These are phyloP conservation scores for Cynara cardunculus DNA, from an alignment of 129 eudicot genomes.

Conservation along the genomic window DNA sequence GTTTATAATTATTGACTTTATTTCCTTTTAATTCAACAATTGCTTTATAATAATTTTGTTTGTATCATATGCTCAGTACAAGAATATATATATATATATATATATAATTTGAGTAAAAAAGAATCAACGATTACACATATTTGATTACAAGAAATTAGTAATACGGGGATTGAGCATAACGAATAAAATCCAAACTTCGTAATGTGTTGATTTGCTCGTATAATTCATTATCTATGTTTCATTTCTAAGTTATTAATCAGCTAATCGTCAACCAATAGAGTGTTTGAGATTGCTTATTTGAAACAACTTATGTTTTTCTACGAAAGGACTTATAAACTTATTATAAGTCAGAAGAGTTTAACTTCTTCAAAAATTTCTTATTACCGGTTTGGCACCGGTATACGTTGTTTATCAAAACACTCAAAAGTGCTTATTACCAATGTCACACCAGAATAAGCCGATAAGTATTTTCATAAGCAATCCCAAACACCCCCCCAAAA, in stretches of 20 bases:
- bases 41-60: not conserved
- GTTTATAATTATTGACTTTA: slow-evolving; percentile 1
- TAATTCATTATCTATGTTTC: not conserved
- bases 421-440: too few species aligned
- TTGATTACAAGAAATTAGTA: not conserved
- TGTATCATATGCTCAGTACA: not conserved
- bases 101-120: not conserved
- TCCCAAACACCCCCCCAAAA: too few species aligned
- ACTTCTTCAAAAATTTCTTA: too few species aligned
- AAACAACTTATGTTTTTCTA: too few species aligned
- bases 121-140: not conserved
- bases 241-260: not conserved
- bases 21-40: slow-evolving; percentile 6
- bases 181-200: not conserved
- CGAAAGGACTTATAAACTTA: too few species aligned
- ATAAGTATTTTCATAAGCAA: too few species aligned
- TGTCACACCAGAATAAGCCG: too few species aligned
- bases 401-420: too few species aligned
- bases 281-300: too few species aligned
- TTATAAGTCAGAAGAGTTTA: too few species aligned
- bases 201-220: not conserved
- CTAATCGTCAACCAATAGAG: not conserved
- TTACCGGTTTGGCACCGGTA: too few species aligned
- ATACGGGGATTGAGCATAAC: not conserved
- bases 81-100: not conserved